phyloP scores from a whole-genome alignment of 805 yeast genomes.

The Pichia sporocuriosa region DNA sequence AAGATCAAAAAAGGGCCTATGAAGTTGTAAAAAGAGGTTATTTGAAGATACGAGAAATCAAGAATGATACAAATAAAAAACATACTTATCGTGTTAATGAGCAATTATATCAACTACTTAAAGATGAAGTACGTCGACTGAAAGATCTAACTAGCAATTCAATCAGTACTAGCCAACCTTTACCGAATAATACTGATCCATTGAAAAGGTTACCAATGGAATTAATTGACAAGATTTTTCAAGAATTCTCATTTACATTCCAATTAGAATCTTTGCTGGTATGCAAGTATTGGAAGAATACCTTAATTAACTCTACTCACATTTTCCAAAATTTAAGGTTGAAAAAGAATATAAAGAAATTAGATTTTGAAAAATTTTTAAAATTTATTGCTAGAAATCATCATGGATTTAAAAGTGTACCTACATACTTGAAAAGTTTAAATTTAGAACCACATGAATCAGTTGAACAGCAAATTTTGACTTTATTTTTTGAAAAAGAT shows the following conservation, averaged over 20 bases:
- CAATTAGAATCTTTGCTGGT: slow-evolving; percentile 16
- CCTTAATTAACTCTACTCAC: slow-evolving; percentile 10
- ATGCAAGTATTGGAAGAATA: slow-evolving; percentile 15
- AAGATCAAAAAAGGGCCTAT: slow-evolving; percentile 31
- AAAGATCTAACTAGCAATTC: neutral
- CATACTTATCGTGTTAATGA: slow-evolving; percentile 29
- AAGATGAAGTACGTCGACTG: slow-evolving; percentile 7
- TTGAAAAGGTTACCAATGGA: slow-evolving; percentile 23
- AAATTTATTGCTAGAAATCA: slow-evolving; percentile 9
- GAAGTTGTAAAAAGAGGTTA: slow-evolving; percentile 33
- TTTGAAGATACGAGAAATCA: slow-evolving; percentile 30
- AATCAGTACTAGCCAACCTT: neutral
- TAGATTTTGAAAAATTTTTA: slow-evolving; percentile 14
- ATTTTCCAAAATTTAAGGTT: slow-evolving; percentile 13
- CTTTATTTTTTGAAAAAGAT: neutral
- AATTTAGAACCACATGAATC: slow-evolving; percentile 1
- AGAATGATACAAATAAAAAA: slow-evolving; percentile 17
- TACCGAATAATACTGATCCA: slow-evolving; percentile 16
- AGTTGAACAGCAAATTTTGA: neutral
- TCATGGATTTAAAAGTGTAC: slow-evolving; percentile 8
- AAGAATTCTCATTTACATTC: slow-evolving; percentile 13
- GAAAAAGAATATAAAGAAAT: slow-evolving; percentile 4
- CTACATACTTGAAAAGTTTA: neutral
- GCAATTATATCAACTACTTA: slow-evolving; percentile 27
- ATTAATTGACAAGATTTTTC: slow-evolving; percentile 13